phyloP scores from a whole-genome alignment of 2,329 filamentous ascomycete species.

The Ceratocystis colombiana region DNA sequence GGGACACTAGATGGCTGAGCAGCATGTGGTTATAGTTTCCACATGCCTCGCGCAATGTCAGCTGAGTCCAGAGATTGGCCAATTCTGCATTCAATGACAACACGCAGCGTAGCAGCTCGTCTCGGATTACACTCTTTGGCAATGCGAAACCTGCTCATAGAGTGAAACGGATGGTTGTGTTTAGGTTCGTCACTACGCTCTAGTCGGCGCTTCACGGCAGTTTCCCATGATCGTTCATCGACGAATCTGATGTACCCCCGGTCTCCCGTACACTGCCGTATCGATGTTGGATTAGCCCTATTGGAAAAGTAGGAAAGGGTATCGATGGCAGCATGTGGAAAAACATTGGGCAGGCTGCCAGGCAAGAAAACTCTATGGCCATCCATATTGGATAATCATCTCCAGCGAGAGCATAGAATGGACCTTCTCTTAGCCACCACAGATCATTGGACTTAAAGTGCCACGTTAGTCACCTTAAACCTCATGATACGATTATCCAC shows the following conservation, averaged over 20 bases:
- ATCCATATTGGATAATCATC: constrained; percentile 21
- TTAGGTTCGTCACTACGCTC: constrained; percentile 23
- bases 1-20: constrained; percentile 28
- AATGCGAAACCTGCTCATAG: constrained; percentile 25
- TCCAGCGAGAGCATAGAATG: constrained; percentile 27
- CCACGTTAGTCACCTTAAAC: constrained; percentile 26
- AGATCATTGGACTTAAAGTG: constrained; percentile 26
- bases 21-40: constrained; percentile 26
- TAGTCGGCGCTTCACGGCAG: constrained; percentile 26
- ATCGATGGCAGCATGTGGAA: constrained; percentile 25
- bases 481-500: constrained; percentile 20
- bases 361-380: constrained; percentile 26
- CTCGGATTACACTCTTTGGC: constrained; percentile 15
- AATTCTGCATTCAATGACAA: constrained; percentile 27
- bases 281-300: neutral
- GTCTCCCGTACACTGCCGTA: constrained; percentile 21
- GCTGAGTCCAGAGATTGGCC: constrained; percentile 24
- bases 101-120: constrained; percentile 24
- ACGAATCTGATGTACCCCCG: constrained; percentile 20
- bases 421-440: constrained; percentile 18
- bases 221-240: constrained; percentile 23
- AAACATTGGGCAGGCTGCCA: constrained; percentile 27
- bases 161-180: constrained; percentile 19
- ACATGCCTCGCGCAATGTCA: constrained; percentile 16
- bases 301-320: neutral